Percentiles rank a stretch among this genome's conserved stretches.
Conservation (phyloP, 805 yeast genomes). For the Geotrichum ghanense region DNA sequence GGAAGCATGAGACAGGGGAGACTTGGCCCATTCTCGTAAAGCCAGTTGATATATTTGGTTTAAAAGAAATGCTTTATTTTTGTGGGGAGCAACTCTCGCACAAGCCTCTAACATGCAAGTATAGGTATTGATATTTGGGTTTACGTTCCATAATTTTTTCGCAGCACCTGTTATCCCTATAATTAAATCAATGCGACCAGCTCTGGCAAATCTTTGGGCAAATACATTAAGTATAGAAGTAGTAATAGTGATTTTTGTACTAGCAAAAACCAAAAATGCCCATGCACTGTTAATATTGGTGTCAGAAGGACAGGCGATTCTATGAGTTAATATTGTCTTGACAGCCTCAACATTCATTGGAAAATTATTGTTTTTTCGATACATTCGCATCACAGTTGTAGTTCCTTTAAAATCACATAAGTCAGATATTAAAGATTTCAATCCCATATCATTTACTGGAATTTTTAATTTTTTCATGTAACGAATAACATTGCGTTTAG, state of each 20-base stretch:
- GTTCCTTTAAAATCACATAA: slow-evolving; percentile 10
- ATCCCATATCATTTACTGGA: slow-evolving; percentile 10
- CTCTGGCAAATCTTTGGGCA: slow-evolving; percentile 5
- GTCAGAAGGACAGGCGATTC: slow-evolving; percentile 7
- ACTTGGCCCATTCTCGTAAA: not conserved
- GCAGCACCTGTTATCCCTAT: slow-evolving; percentile 11
- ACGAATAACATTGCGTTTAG: slow-evolving; percentile 4
- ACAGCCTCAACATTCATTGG: slow-evolving; percentile 5
- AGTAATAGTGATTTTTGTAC: slow-evolving; percentile 6
- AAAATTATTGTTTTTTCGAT: not conserved
- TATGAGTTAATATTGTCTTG: slow-evolving; percentile 8
- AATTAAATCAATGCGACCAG: slow-evolving; percentile 12
- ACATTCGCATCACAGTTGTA: not conserved
- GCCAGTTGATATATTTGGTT: slow-evolving; percentile 1
- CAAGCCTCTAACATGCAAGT: slow-evolving; percentile 10
- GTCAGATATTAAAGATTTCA: slow-evolving; percentile 10
- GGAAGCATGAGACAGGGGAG: not conserved
- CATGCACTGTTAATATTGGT: slow-evolving; percentile 13
- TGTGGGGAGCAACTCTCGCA: slow-evolving; percentile 3
- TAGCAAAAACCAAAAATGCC: slow-evolving; percentile 11
- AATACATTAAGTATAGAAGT: slow-evolving; percentile 12
- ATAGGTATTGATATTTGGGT: slow-evolving; percentile 7
- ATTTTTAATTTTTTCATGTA: slow-evolving; percentile 10
- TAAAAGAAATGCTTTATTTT: slow-evolving; percentile 4
- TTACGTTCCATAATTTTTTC: slow-evolving; percentile 7